Base-by-base conservation (phyloP, 805 yeast genomes). In the Ogataea pini region DNA sequence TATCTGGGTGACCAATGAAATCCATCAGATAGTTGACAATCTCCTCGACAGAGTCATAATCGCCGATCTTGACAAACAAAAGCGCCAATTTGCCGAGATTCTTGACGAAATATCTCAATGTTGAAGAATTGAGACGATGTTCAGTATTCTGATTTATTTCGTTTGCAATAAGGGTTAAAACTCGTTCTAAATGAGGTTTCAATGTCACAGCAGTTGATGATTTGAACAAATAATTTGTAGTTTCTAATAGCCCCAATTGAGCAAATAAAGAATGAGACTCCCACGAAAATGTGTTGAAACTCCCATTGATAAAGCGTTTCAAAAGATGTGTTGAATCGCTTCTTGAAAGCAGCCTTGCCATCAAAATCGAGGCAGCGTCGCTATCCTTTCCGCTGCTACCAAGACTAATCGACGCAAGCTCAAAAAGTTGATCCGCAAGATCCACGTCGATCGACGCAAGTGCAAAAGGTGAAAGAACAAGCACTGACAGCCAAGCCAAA, bases 381-480 rank as follows among this genome's bases (percentile, higher is more conserved):
- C 80, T 79, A 38, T 78, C 83, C 48, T 80, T 80, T 4, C 89
- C 86, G 4, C 82, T 75, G 13, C 67, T 66, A 4, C 57, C 61
- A 36, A 79, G 63, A 44, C 63, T 66, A 1, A 37, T 34, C 3
- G 61, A 42, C 0, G 77, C 73, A 7, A 75, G 51, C 0, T 55
- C 49, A 37, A 71, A 75, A 1, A 84, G 56, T 2, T 61, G 45
- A 1, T 57, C 52, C 4, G 76, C 58, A 6, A 77, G 62, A 0
- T 64, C 47, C 0, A 60, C 48, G 2, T 61, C 41, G 13, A 84
- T 64, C 0, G 66, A 52, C 1, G 63, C 65, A 20, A 91, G 68
- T 1, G 79, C 75, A 59, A 91, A 90, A 0, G 98, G 97, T 0
- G 83, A 79, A n/a, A 86, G 68, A 0, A 82, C 76, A 18, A 90